A percentile compares a stretch with the other conserved stretches of the same genome.
These are phyloP conservation scores for Lojkania enalia DNA, from an alignment of 2,329 filamentous ascomycete genomes.

Conservation along the genomic window DNA sequence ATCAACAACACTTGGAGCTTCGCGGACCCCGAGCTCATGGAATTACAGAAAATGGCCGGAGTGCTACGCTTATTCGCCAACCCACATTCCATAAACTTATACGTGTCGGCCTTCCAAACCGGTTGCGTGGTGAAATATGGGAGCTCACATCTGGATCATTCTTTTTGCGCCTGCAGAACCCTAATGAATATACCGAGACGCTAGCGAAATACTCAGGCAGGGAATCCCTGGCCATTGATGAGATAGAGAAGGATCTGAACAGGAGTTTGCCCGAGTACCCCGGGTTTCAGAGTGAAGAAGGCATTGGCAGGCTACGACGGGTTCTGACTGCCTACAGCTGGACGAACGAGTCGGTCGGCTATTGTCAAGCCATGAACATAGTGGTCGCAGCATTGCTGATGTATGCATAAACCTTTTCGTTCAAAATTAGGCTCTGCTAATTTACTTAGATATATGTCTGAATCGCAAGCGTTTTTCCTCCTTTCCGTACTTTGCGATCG, in stretches of 20 bases:
- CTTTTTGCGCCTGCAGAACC: constrained; percentile 83
- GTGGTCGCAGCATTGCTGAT: constrained; percentile 97
- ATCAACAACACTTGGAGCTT: neutral
- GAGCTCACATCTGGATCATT: constrained; percentile 91
- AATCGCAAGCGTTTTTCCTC: constrained; percentile 92
- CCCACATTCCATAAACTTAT: constrained; percentile 98
- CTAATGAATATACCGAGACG: constrained; percentile 81
- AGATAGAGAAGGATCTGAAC: constrained; percentile 98
- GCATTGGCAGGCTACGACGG: constrained; percentile 83
- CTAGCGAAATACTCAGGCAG: constrained; percentile 79
- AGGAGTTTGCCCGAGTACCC: constrained; percentile 95
- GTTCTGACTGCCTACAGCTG: constrained; percentile 98
- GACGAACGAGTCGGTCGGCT: constrained; percentile 93
- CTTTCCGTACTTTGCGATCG: constrained; percentile 90
- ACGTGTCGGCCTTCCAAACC: constrained; percentile 89
- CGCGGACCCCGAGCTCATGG: constrained; percentile 21
- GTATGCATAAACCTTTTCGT: constrained; percentile 47
- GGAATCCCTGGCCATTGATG: constrained; percentile 93
- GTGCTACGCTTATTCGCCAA: constrained; percentile 87
- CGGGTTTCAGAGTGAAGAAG: constrained; percentile 94
- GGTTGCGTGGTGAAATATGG: constrained; percentile 92
- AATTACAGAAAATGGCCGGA: constrained; percentile 79
- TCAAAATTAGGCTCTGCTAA: constrained; percentile 3
- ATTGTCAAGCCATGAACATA: constrained; percentile 99
- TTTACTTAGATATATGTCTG: constrained; percentile 80